Percentiles rank a stretch among this genome's conserved stretches.
phyloP scores from a whole-genome alignment of 2,329 filamentous ascomycete species.

The Penicillium palitans region DNA sequence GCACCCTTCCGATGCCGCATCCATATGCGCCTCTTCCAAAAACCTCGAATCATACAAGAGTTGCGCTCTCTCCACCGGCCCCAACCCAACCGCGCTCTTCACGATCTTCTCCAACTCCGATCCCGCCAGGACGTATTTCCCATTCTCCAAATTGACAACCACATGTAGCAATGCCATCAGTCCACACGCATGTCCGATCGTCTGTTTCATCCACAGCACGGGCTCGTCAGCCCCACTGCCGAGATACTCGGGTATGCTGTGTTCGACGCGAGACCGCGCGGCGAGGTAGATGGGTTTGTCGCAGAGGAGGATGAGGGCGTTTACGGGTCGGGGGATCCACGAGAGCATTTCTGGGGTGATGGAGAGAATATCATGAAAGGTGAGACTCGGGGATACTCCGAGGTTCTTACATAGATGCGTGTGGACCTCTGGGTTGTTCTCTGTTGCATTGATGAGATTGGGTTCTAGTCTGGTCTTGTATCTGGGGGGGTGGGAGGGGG shows the following conservation, averaged over 20 bases:
- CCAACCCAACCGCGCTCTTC: conserved; percentile 47
- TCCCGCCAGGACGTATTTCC: conserved; percentile 43
- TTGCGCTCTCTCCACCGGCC: conserved; percentile 49
- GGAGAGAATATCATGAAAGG: conserved; percentile 57
- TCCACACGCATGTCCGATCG: conserved; percentile 59
- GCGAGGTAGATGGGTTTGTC: conserved; percentile 45
- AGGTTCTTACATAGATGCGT: conserved; percentile 52
- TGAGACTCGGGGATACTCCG: conserved; percentile 48
- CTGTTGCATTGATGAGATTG: conserved; percentile 33
- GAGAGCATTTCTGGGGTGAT: conserved; percentile 54
- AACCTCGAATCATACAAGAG: conserved; percentile 49
- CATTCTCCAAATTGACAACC: conserved; percentile 52
- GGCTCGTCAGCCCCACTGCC: conserved; percentile 52
- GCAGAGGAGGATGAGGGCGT: conserved; percentile 56
- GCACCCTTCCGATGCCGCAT: conserved; percentile 19
- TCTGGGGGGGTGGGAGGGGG: neutral
- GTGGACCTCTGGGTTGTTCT: conserved; percentile 60
- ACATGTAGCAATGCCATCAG: conserved; percentile 59
- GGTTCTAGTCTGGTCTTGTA: neutral
- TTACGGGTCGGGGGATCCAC: conserved; percentile 54
- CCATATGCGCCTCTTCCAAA: conserved; percentile 30
- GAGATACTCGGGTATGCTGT: conserved; percentile 44
- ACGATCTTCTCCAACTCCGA: conserved; percentile 50
- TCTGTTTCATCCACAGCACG: conserved; percentile 61
- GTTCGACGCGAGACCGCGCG: conserved; percentile 46